Evolutionary conservation across 106 monocot species (phyloP), one percentile per base, ranked within the genome.

Genomic region (Iris macrosiphon): DNA sequence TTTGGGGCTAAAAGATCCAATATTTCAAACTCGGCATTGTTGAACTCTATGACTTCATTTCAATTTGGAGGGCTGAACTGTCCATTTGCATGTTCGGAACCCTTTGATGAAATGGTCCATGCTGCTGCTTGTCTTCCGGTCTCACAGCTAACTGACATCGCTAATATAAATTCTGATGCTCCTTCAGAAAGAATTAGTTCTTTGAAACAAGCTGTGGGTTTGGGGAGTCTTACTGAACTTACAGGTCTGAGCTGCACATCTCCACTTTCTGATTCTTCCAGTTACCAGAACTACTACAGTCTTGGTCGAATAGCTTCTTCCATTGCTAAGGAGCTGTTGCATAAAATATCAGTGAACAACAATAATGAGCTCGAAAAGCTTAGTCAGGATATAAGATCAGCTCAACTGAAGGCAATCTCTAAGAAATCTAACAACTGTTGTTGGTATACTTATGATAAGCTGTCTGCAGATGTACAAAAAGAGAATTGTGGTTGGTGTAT

Each of bases 401-500:
- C 49, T 41, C 98, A 98, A 44, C 50, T 80, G 30, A 83, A 67
- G 57, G 58, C 63, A 47, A 84, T 98, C 51, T 63, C 37, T 25
- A 19, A n/a, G n/a, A n/a, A n/a, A n/a, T n/a, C 57, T 16, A 46
- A 34, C 14, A 53, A 62, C 27, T 45, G 61, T 73, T 59, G 47
- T 67, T 82, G 62, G 61, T 75, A 72, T 55, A 43, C 51, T 31
- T 45, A 71, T 69, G 80, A 75, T 40, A 80, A 62, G n/a, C 54
- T 72, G 30, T 64, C 57, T 54, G 25, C 73, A 6, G 73, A 78
- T 35, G 44, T 54, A 34, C 72, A 65, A 21, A 87, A 80, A 30
- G 98, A 98, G 69, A 78, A 67, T 41, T 98, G 98, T 81, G 98
- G 91, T 26, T 98, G 98, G 98, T 98, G 98, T 37, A 64, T 77